A percentile compares a stretch with the other conserved stretches of the same genome.
phyloP scores from a whole-genome alignment of 768 basidiomycete species.

The Xerocomus brunneocitrinus region DNA sequence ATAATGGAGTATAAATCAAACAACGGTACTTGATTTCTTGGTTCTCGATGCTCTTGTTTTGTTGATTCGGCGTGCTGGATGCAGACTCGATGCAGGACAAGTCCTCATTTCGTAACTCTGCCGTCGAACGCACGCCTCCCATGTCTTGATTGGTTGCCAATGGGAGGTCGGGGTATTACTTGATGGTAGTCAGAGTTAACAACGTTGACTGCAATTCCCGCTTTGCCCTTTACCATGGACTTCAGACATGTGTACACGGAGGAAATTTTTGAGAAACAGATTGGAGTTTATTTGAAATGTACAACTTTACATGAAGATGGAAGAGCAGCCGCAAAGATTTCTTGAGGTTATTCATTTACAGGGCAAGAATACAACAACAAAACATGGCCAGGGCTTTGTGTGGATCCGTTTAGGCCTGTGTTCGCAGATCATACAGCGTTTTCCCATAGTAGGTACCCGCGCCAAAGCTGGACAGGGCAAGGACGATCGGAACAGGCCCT shows the following conservation, averaged over 20 bases:
- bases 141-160: conserved; percentile 10
- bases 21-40: conserved; percentile 48
- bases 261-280: neutral
- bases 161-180: neutral
- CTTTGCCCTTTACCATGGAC: neutral
- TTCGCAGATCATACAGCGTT: conserved; percentile 40
- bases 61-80: conserved; percentile 1
- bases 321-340: neutral
- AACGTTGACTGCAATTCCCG: neutral
- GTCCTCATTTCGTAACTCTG: conserved; percentile 74
- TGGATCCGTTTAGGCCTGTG: conserved; percentile 9
- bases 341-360: neutral
- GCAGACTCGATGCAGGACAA: conserved; percentile 87
- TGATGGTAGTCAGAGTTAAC: neutral
- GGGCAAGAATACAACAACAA: conserved; percentile 13
- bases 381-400: neutral
- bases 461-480: conserved; percentile 57
- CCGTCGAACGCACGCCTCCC: conserved; percentile 42
- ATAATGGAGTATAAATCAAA: conserved; percentile 96
- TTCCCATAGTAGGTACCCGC: conserved; percentile 68
- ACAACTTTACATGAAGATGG: conserved; percentile 8
- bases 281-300: conserved; percentile 9
- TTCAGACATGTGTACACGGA: conserved; percentile 3
- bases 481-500: conserved; percentile 64
- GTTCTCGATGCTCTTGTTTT: neutral